Conservation (phyloP, 306 rosid genomes). For the Vicia sativa region DNA sequence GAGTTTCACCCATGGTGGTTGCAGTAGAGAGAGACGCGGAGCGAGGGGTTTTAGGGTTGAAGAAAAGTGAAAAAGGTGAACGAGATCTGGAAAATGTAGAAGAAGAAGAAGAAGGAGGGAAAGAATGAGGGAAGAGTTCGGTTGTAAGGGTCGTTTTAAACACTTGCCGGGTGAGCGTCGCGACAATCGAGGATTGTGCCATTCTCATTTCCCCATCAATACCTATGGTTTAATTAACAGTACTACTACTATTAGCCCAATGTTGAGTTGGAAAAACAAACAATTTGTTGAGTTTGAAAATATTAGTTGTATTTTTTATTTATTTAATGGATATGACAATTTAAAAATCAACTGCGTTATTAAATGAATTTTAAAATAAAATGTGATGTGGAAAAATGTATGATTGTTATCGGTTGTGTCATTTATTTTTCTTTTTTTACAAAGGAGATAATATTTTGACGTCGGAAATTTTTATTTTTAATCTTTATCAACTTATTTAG, state of each 20-base stretch:
- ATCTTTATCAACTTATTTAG: no score
- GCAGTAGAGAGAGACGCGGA: slow-evolving; percentile 41
- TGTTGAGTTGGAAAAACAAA: background rate
- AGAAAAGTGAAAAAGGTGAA: background rate
- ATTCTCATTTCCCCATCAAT: background rate
- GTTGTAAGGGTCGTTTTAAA: slow-evolving; percentile 31
- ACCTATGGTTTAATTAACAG: background rate
- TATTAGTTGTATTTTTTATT: no score
- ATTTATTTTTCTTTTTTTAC: no score
- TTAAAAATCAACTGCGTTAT: no score
- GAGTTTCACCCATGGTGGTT: slow-evolving; percentile 63
- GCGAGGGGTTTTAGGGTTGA: background rate
- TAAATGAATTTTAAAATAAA: no score
- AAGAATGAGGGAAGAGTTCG: background rate
- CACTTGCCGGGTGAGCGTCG: slow-evolving; percentile 20
- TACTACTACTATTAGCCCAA: background rate
- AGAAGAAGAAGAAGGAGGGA: background rate
- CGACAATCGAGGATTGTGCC: slow-evolving; percentile 43
- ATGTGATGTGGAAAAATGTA: no score
- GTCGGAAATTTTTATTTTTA: no score
- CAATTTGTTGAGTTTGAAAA: no score
- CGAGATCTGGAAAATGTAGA: slow-evolving; percentile 35
- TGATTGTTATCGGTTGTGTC: no score
- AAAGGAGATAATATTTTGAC: no score
- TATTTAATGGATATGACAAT: no score